A percentile compares a stretch with the other conserved stretches of the same genome.
Evolutionary conservation across 1,284 basidiomycete genomes (phyloP).

Genomic region (Trametes hirsuta): DNA sequence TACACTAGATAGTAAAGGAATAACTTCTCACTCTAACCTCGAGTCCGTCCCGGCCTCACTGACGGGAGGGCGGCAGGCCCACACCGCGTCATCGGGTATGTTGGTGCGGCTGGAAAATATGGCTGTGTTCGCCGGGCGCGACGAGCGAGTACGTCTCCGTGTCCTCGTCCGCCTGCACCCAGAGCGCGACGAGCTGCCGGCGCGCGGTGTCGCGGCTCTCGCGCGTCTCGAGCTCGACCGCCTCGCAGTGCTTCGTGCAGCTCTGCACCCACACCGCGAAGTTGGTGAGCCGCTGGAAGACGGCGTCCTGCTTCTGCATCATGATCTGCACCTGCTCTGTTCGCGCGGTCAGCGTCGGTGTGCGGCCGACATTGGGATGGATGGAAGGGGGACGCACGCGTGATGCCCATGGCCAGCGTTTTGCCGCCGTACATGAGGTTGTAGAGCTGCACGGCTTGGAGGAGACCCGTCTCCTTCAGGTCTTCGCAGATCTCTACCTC

Average conservation of each 20-base stretch:
- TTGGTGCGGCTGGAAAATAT: constrained; percentile 9
- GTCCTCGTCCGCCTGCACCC: constrained; percentile 24
- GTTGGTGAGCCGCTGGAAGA: constrained; percentile 28
- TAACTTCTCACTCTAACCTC: not conserved
- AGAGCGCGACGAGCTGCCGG: constrained; percentile 27
- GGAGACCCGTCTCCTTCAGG: constrained; percentile 25
- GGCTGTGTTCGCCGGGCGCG: constrained; percentile 16
- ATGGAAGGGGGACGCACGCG: constrained; percentile 20
- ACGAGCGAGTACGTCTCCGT: constrained; percentile 15
- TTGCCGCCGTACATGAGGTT: constrained; percentile 32
- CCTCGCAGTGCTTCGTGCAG: constrained; percentile 26
- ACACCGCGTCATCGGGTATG: not conserved
- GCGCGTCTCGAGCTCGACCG: constrained; percentile 24
- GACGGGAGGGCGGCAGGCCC: too few species aligned
- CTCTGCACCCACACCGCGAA: constrained; percentile 32
- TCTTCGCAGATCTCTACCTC: constrained; percentile 23
- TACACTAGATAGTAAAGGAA: not conserved
- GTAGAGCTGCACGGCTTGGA: constrained; percentile 29
- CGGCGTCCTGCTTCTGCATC: constrained; percentile 29
- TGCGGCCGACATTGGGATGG: not conserved
- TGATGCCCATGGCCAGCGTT: constrained; percentile 29
- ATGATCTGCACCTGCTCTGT: constrained; percentile 29
- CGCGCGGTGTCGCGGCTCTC: constrained; percentile 26
- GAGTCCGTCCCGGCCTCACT: not conserved
- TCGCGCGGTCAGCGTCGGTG: not conserved